Evolutionary conservation across 257 asterid species (phyloP).

Genomic region (Avicennia marina): DNA sequence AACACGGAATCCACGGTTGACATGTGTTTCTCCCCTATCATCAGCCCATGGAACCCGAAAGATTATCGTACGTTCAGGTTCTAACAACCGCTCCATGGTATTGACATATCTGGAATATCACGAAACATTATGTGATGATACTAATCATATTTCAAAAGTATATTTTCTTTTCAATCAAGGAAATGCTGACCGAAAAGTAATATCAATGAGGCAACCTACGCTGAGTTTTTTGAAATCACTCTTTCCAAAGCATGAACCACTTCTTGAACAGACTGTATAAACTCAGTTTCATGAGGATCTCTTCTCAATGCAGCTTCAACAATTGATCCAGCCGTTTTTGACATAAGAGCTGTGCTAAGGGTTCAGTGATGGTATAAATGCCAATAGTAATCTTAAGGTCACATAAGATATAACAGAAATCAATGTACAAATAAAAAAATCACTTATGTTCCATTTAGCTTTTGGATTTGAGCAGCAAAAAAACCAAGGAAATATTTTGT

Average conservation of each 20-base stretch:
- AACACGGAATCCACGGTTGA: conserved; percentile 92
- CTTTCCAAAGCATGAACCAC: conserved; percentile 94
- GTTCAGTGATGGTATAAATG: conserved; percentile 28
- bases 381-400: conserved; percentile 12
- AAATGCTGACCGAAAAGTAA: neutral
- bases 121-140: conserved; percentile 15
- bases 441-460: neutral
- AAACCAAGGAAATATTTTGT: neutral
- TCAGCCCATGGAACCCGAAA: conserved; percentile 98
- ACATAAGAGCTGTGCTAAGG: conserved; percentile 78
- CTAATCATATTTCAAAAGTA: conserved; percentile 6
- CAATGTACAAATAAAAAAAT: conserved; percentile 8
- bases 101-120: conserved; percentile 66
- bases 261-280: conserved; percentile 92
- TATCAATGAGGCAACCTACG: conserved; percentile 37
- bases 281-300: conserved; percentile 95
- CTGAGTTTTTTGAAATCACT: conserved; percentile 90
- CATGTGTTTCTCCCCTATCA: conserved; percentile 93
- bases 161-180: neutral
- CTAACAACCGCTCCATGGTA: conserved; percentile 92
- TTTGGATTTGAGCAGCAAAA: conserved; percentile 6
- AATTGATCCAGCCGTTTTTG: conserved; percentile 97
- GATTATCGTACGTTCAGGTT: conserved; percentile 83
- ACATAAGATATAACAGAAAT: conserved; percentile 7
- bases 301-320: conserved; percentile 94